A percentile compares a stretch with the other conserved stretches of the same genome.
Conservation (phyloP, 2,329 filamentous ascomycete species). For the Gnomoniopsis sp. region DNA sequence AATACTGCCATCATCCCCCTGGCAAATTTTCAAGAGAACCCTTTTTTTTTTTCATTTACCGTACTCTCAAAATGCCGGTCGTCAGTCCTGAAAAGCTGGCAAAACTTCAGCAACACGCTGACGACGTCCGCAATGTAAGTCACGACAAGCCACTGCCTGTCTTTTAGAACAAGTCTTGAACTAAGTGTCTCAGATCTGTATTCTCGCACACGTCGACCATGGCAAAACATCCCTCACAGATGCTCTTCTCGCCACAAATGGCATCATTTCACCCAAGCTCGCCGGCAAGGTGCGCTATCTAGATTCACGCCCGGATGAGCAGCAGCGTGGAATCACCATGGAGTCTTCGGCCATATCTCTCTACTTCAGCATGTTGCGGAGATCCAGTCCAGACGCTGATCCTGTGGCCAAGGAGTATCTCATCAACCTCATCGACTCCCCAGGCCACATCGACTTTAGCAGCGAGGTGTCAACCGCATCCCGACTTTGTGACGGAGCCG, state of each 20-base stretch:
- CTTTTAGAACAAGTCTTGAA: conserved; percentile 24
- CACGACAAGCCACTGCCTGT: conserved; percentile 21
- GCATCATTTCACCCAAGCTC: conserved; percentile 96
- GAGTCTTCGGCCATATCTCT: conserved; percentile 97
- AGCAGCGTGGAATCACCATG: conserved; percentile 98
- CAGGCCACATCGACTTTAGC: conserved; percentile 97
- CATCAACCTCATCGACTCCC: conserved; percentile 96
- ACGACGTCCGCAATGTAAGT: conserved; percentile 88
- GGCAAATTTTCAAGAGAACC: neutral
- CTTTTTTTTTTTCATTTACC: neutral
- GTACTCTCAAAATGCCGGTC: conserved; percentile 69
- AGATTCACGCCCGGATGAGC: conserved; percentile 93
- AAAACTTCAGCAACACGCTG: conserved; percentile 79
- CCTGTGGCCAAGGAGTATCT: conserved; percentile 84
- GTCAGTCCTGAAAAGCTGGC: conserved; percentile 89
- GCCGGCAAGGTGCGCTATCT: conserved; percentile 98
- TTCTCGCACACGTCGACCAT: conserved; percentile 95
- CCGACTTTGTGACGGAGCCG: conserved; percentile 86
- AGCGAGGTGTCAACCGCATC: conserved; percentile 97
- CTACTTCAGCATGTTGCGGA: conserved; percentile 87
- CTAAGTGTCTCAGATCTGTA: conserved; percentile 66
- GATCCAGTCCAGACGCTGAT: conserved; percentile 62
- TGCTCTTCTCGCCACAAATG: conserved; percentile 94
- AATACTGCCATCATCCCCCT: neutral
- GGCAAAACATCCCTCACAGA: conserved; percentile 97